These are phyloP conservation scores for Colletotrichum graminicola DNA, from an alignment of 2,329 filamentous ascomycete genomes.

Conservation along the genomic window DNA sequence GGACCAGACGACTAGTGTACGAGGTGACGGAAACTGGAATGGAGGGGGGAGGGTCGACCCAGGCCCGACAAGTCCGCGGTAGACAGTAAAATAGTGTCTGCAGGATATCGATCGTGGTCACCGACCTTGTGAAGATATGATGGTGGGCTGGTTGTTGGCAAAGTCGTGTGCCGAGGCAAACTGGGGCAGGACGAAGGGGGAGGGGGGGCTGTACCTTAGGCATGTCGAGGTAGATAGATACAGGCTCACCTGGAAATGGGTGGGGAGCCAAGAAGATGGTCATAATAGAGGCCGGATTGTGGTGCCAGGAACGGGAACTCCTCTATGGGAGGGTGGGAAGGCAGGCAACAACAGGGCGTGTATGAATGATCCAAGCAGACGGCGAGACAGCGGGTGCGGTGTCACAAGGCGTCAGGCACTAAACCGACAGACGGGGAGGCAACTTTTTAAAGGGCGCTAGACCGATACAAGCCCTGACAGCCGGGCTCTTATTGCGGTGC, in stretches of 20 bases:
- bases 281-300: conserved; percentile 3
- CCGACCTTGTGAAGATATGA: not conserved
- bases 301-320: conserved; percentile 15
- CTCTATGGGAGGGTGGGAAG: no score
- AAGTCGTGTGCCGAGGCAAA: not conserved
- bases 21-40: not conserved
- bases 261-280: conserved; percentile 9
- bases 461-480: not conserved
- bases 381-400: not conserved
- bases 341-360: not conserved
- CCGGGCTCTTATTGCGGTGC: not conserved
- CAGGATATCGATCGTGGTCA: not conserved
- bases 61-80: conserved; percentile 7
- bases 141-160: conserved; percentile 10
- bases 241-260: conserved; percentile 1
- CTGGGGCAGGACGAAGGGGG: conserved; percentile 8
- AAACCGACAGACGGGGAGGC: conserved; percentile 2
- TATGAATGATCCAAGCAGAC: conserved; percentile 41
- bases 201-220: not conserved
- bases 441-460: not conserved
- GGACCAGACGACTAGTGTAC: conserved; percentile 14
- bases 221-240: not conserved
- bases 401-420: conserved; percentile 16
- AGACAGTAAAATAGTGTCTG: not conserved
- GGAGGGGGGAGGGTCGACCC: conserved; percentile 6